A percentile compares a stretch with the other conserved stretches of the same genome.
These are phyloP conservation scores for Cyclotella atomus DNA, from an alignment of 108 stramenopile species.

Conservation along the genomic window DNA sequence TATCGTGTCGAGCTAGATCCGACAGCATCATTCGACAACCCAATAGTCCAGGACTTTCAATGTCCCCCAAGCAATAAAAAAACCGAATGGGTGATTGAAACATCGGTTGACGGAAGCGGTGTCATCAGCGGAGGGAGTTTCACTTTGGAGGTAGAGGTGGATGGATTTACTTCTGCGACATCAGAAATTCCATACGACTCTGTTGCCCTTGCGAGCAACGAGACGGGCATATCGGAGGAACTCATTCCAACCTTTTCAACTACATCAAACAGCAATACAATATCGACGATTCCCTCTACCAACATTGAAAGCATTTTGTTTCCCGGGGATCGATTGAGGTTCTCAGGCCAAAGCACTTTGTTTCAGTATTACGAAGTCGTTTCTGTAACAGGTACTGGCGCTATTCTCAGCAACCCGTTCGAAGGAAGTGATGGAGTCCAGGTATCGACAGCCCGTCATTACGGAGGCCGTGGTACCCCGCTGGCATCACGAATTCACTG, in stretches of 20 bases:
- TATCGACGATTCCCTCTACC: conserved; percentile 42
- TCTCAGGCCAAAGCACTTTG: conserved; percentile 41
- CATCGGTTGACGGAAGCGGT: conserved; percentile 27
- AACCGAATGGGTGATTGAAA: conserved; percentile 70
- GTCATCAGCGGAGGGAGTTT: conserved; percentile 66
- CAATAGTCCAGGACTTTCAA: conserved; percentile 67
- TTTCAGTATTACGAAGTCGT: conserved; percentile 53
- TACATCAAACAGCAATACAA: conserved; percentile 7
- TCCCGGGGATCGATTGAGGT: conserved; percentile 54
- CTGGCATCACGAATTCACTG: conserved; percentile 57
- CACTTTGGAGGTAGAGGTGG: conserved; percentile 50
- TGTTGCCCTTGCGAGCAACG: conserved; percentile 67
- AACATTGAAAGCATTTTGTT: conserved; percentile 50
- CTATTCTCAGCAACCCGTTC: conserved; percentile 36
- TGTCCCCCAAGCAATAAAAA: conserved; percentile 68
- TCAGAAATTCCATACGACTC: conserved; percentile 83
- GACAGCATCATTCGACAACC: conserved; percentile 71
- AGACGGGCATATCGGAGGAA: conserved; percentile 53
- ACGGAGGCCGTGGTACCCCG: conserved; percentile 64
- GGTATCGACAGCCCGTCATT: conserved; percentile 46
- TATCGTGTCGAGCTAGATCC: conserved; percentile 87
- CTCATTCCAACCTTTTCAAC: conserved; percentile 36
- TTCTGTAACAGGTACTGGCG: conserved; percentile 38
- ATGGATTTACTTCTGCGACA: conserved; percentile 52
- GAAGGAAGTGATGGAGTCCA: conserved; percentile 39